Evolutionary conservation across 2,329 filamentous ascomycete genomes (phyloP).

Genomic region (Fusarium torreyae): DNA sequence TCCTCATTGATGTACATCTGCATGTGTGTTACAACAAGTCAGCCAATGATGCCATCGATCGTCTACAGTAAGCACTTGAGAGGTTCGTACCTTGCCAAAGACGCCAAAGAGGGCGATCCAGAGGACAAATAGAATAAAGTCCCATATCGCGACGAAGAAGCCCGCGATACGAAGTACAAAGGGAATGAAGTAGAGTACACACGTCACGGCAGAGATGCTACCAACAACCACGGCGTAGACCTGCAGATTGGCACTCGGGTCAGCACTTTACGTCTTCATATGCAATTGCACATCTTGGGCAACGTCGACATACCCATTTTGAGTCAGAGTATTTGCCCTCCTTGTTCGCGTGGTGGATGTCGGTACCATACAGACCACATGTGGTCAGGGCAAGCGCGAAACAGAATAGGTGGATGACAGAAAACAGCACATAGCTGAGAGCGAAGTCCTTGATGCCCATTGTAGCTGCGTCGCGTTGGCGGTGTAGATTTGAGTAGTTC

Average conservation of each 20-base stretch:
- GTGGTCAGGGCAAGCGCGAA: constrained; percentile 83
- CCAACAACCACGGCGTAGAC: constrained; percentile 81
- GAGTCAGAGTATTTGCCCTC: constrained; percentile 68
- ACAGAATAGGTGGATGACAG: constrained; percentile 79
- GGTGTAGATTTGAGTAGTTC: not conserved
- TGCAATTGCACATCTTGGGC: constrained; percentile 2
- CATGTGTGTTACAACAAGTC: constrained; percentile 19
- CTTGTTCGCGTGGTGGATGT: constrained; percentile 71
- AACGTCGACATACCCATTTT: constrained; percentile 74
- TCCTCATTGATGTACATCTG: constrained; percentile 81
- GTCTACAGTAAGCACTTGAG: constrained; percentile 4
- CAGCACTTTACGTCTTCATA: constrained; percentile 17
- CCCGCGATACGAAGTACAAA: constrained; percentile 68
- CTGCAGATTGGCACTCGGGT: constrained; percentile 54
- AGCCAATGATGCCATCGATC: constrained; percentile 29
- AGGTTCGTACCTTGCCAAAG: constrained; percentile 74
- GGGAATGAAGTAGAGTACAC: constrained; percentile 76
- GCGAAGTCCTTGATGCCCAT: constrained; percentile 65
- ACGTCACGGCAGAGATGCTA: constrained; percentile 74
- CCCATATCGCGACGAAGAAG: constrained; percentile 74
- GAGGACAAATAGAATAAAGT: constrained; percentile 79
- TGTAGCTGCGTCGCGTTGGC: constrained; percentile 8
- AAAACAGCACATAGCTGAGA: constrained; percentile 69
- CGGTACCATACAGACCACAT: constrained; percentile 82
- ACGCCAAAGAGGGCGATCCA: constrained; percentile 88